Base-by-base conservation (phyloP, 2,329 filamentous ascomycete genomes). In the Phaeosphaeriaceae sp. region DNA sequence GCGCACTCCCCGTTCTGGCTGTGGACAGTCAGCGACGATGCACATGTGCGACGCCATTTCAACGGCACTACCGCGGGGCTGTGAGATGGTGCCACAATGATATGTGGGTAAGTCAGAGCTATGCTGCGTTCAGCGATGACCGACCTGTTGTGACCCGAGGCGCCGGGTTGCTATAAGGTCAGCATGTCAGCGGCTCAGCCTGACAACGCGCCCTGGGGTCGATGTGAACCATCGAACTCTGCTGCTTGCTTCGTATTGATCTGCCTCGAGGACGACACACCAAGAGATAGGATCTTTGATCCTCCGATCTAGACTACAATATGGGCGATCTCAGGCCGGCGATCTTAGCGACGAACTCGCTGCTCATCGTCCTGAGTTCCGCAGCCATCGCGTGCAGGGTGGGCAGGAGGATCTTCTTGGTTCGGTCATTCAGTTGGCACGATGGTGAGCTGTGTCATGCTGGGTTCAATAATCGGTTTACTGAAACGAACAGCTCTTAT, bases 351-450 rank as follows among this genome's bases (percentile, higher is more conserved):
- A 63, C 73, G 27, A 74, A 73, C 54, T 54, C 58, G 19, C 25
- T 66, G n/a, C 51, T 73, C 19, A 68, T 72, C n/a, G 54, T 53
- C 3, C 57, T 74, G 48, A 73, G 67, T 19, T 48, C 66, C 13
- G 48, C 57, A 4, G 70, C 71, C 10, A 63, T 71, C 7, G 59
- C 59, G 27, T 69, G 68, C 45, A 62, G 70, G 51, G 51, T 68
- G 7, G 68, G 65, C 11, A 61, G 70, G 33, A 63, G 69, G 20
- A 42, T 68, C 4, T 63, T 67, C 31, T 54, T 71, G 11, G 56
- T 73, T 42, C 53, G 68, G 17, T 65, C 53, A 20, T 72, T 67
- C 42, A 62, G 60, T 42, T 69, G 65, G 63, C 67, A 74, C 53
- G 71, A 73, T 68, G 62, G 69, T 70, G 46, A 58, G 62, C 54